Conservation (phyloP, 2,329 filamentous ascomycete genomes). For the Nannizzia gypsea region DNA sequence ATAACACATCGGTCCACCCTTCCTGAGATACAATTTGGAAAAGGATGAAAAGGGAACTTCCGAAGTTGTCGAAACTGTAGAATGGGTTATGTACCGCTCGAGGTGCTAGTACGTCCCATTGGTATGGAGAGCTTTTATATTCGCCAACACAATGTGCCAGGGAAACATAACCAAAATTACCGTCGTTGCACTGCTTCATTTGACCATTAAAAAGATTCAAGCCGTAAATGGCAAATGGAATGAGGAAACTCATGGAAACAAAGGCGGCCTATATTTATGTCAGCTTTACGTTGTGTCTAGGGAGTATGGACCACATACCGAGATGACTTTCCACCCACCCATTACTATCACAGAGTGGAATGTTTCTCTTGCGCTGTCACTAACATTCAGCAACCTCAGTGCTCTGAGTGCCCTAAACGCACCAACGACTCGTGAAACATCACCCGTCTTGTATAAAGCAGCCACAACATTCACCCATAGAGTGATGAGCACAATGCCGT, state of each 20-base stretch:
- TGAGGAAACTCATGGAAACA: slow-evolving; percentile 83
- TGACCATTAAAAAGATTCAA: slow-evolving; percentile 83
- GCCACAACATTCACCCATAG: slow-evolving; percentile 91
- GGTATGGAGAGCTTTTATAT: slow-evolving; percentile 62
- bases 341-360: slow-evolving; percentile 94
- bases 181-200: slow-evolving; percentile 70
- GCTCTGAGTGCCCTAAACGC: slow-evolving; percentile 95
- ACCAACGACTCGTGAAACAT: slow-evolving; percentile 79
- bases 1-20: slow-evolving; percentile 93
- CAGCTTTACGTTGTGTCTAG: neutral
- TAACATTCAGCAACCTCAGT: slow-evolving; percentile 82
- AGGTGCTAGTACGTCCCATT: slow-evolving; percentile 75
- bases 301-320: slow-evolving; percentile 41
- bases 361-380: slow-evolving; percentile 86
- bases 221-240: slow-evolving; percentile 94
- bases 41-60: slow-evolving; percentile 84
- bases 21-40: slow-evolving; percentile 99
- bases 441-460: slow-evolving; percentile 66
- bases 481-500: slow-evolving; percentile 79
- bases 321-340: slow-evolving; percentile 86
- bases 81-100: slow-evolving; percentile 69
- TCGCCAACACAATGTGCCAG: slow-evolving; percentile 74
- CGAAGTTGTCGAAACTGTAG: slow-evolving; percentile 91
- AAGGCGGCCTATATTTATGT: slow-evolving; percentile 53
- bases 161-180: slow-evolving; percentile 42